Evolutionary conservation across 2,329 filamentous ascomycete species (phyloP), one percentile per base, ranked within the genome.

Genomic region (Trichophyton equinum): DNA sequence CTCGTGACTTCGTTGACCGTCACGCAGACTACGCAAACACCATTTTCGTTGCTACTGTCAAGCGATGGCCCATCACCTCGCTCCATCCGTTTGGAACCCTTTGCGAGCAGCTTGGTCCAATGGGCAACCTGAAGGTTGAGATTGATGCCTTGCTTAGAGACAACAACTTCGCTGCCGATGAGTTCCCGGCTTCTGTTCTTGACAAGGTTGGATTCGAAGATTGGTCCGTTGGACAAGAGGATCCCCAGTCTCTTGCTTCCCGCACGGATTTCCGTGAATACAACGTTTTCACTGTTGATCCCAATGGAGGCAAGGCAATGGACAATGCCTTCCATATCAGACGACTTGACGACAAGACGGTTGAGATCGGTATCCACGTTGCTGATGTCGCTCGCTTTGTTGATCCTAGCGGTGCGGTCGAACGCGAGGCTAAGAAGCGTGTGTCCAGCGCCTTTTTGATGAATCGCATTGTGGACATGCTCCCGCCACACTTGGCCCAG

Each of bases 41-140:
- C 69, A 99, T 99, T 69, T 99, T 99, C 67, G 94, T 99, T 67
- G 94, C 94, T 56, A 96, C 91, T 78, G 99, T 99, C 77, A 99
- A 99, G 82, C 85, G 94, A 71, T 99, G 94, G 94, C 94, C 94
- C 65, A 99, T 99, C 70, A 99, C 94, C 30, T 99, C 94, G n/a
- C 84, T 99, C 61, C 94, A 99, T 77, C 94, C 94, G 36, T 99
- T 99, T 70, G 94, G 94, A 72, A 99, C 94, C 7, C 85, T 99
- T 55, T 91, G 97, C 60, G 94, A 99, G 77, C 90, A 96, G 76
- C 86, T 99, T 60, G 94, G 94, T 64, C 89, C 90, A 73, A 97
- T 97, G 89, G 94, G 94, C 66, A 91, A 99, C 72, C 82, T 96
- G 67, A 96, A 91, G 78, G 92, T 99, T 62, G 94, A 99, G 77